Evolutionary conservation across 176 grass and related monocot genomes (phyloP), one percentile per base, ranked within the genome.

Genomic region (Lolium multiflorum): DNA sequence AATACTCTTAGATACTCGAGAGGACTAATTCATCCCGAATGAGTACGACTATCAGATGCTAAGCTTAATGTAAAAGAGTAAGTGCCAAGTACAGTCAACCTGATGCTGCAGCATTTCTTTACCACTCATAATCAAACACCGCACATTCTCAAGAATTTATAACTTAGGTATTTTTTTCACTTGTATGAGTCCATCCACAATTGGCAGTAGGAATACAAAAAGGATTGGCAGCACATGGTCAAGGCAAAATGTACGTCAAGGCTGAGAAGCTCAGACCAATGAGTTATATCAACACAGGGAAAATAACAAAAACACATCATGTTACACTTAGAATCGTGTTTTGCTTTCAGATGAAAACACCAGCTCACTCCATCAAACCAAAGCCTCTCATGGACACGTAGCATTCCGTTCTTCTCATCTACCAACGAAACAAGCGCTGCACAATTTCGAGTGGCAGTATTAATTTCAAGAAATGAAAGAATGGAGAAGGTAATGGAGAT

Each of bases 401-500:
- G 0, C 43, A 17, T 14, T 60, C 81, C 7, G 1, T 79, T 75
- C 37, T 77, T 49, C 44, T 11, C 16, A 46, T 83, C 60, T 82
- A 95, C 93, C 93, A 95, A n/a, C 25, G 83, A 78, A 95, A 95
- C 21, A 87, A 71, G 46, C 84, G 84, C 93, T 95, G 88, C 70
- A 92, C 55, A 74, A 85, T 82, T 69, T 58, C 38, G 56, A 79
- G 60, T 11, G 39, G 11, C 48, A 18, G 38, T 74, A 54, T 91
- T 73, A 86, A 20, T 22, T 12, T 82, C 2, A 77, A 11, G 38
- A 75, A 79, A 60, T 54, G 14, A 17, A 61, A 46, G 7, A 74
- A 79, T 62, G 15, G 1, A 38, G 13, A 65, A 31, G 44, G 6
- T 84, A n/a, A 84, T 28, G 24, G 17, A 47, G 46, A 10, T 47